Percentiles rank a stretch among this genome's conserved stretches.
These are phyloP conservation scores for Mycena latifolia DNA, from an alignment of 768 basidiomycete species.

Conservation along the genomic window DNA sequence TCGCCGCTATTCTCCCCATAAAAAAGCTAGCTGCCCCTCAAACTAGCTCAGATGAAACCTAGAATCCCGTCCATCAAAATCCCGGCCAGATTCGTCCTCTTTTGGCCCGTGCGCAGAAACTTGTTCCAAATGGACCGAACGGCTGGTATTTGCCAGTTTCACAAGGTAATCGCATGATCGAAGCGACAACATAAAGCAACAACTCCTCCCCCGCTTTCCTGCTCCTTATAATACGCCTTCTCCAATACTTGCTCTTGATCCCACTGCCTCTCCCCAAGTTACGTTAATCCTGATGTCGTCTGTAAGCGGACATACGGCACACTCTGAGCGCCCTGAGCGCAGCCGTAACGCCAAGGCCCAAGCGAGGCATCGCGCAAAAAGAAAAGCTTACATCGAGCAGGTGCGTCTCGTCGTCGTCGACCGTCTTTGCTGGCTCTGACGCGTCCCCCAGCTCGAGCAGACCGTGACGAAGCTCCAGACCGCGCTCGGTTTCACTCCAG, in stretches of 20 bases:
- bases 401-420: conserved; percentile 51
- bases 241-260: conserved; percentile 57
- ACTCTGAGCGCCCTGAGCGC: conserved; percentile 79
- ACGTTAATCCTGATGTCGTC: conserved; percentile 73
- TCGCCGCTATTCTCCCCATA: conserved; percentile 1
- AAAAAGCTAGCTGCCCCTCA: conserved; percentile 21
- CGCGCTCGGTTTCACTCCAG: conserved; percentile 77
- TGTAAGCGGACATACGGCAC: conserved; percentile 66
- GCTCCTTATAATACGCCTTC: conserved; percentile 37
- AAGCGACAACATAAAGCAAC: conserved; percentile 35
- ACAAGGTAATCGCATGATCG: conserved; percentile 33
- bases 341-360: conserved; percentile 92
- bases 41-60: conserved; percentile 34
- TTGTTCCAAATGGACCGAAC: conserved; percentile 31
- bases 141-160: conserved; percentile 31
- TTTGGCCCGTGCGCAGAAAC: conserved; percentile 1
- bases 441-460: conserved; percentile 74
- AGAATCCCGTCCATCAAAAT: conserved; percentile 17
- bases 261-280: conserved; percentile 64
- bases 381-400: conserved; percentile 95
- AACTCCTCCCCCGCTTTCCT: conserved; percentile 34
- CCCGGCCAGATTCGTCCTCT: background rate
- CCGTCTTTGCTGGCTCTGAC: conserved; percentile 11
- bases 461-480: conserved; percentile 89
- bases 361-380: conserved; percentile 90